Conservation (phyloP, 108 stramenopile genomes). For the Cyclotella cryptica region DNA sequence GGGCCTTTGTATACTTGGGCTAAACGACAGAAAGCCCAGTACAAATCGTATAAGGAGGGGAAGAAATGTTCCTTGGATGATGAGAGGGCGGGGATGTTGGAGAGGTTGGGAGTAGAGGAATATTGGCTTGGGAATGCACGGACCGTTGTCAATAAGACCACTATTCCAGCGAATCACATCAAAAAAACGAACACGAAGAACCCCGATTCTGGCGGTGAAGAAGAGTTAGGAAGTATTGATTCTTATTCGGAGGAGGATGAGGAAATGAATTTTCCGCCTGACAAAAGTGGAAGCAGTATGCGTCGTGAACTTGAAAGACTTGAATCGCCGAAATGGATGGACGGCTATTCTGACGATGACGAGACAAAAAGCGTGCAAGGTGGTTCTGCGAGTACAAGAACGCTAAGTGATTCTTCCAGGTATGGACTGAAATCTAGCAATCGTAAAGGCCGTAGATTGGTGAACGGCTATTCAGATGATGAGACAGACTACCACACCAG, state of each 20-base stretch:
- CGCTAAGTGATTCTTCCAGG: no score
- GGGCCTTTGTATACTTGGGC: conserved; percentile 7
- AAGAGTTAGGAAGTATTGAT: neutral
- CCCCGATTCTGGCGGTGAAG: neutral
- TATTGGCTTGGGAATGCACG: conserved; percentile 3
- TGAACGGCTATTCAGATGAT: neutral
- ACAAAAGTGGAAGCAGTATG: neutral
- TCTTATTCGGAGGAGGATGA: conserved; percentile 6
- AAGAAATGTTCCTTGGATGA: conserved; percentile 21
- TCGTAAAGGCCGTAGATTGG: no score
- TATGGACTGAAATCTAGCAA: no score
- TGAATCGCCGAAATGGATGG: conserved; percentile 1
- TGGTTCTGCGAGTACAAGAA: no score
- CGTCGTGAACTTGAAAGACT: conserved; percentile 1
- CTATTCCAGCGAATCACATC: no score
- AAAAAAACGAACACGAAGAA: no score
- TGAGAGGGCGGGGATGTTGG: conserved; percentile 10
- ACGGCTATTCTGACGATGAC: neutral
- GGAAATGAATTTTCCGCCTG: neutral
- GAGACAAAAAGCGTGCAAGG: no score
- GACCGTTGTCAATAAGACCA: no score
- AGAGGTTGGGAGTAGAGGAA: conserved; percentile 1
- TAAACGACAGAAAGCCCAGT: conserved; percentile 15
- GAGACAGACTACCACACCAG: neutral
- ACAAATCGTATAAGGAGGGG: conserved; percentile 9